A percentile compares a stretch with the other conserved stretches of the same genome.
Evolutionary conservation across 225 moss, liverwort and hornwort genomes (phyloP).

Genomic region (Bryoerythrophyllum caledonicum): DNA sequence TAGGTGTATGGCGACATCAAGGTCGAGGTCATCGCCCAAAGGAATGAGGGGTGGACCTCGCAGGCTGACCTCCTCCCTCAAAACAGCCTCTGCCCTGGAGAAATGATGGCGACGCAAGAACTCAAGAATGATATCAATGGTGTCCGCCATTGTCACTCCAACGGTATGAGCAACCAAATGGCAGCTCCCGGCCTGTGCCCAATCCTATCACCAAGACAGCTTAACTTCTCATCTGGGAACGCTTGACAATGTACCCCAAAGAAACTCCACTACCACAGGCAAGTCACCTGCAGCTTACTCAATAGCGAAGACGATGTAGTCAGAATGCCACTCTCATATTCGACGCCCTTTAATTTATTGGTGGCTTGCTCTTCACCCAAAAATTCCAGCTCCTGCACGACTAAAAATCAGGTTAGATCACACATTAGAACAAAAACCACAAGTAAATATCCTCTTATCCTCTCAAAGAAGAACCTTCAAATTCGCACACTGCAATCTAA

Average conservation of each 20-base stretch:
- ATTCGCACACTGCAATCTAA: neutral
- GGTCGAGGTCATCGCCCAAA: conserved; percentile 67
- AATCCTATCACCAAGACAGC: conserved; percentile 13
- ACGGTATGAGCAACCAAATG: conserved; percentile 38
- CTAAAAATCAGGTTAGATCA: conserved; percentile 18
- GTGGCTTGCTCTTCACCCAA: conserved; percentile 8
- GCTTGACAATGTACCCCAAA: neutral
- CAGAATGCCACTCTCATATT: conserved; percentile 11
- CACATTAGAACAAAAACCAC: neutral
- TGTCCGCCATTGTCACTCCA: conserved; percentile 70
- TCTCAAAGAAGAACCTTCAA: neutral
- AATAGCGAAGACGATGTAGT: neutral
- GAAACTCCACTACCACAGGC: neutral
- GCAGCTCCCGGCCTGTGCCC: conserved; percentile 43
- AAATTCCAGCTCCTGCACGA: conserved; percentile 24
- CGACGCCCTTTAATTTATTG: conserved; percentile 14
- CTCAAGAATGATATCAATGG: conserved; percentile 73
- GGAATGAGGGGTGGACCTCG: conserved; percentile 50
- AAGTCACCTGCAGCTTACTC: conserved; percentile 12
- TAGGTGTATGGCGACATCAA: conserved; percentile 43
- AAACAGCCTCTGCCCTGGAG: conserved; percentile 71
- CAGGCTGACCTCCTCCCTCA: conserved; percentile 75
- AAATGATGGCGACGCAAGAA: conserved; percentile 80
- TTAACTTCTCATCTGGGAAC: conserved; percentile 42
- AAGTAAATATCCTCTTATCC: neutral